These are phyloP conservation scores for Alnus glutinosa DNA, from an alignment of 306 rosid genomes.

Conservation along the genomic window DNA sequence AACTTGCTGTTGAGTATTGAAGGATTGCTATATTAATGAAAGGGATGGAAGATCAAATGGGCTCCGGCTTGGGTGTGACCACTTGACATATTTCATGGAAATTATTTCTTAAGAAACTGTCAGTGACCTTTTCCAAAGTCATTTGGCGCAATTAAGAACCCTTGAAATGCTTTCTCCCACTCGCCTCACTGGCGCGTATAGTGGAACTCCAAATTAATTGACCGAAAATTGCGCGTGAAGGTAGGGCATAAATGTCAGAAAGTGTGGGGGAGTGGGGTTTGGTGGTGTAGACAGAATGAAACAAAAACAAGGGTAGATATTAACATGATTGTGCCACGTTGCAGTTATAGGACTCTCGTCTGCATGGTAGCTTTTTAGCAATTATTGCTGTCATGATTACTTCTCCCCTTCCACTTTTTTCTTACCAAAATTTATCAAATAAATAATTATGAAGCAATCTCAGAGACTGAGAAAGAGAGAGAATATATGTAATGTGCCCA, in stretches of 20 bases:
- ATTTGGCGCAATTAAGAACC: constrained; percentile 19
- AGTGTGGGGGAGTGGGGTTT: background rate
- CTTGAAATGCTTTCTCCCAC: background rate
- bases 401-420: background rate
- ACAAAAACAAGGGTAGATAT: background rate
- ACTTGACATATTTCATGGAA: background rate
- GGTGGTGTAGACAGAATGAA: background rate
- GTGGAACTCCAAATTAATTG: background rate
- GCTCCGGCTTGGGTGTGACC: background rate
- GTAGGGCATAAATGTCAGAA: background rate
- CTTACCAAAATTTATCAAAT: background rate
- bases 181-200: background rate
- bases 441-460: too few relatives aligned
- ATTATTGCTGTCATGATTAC: constrained; percentile 38
- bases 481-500: background rate
- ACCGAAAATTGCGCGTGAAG: background rate
- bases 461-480: background rate
- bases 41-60: background rate
- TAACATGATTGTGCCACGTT: constrained; percentile 33
- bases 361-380: constrained; percentile 36
- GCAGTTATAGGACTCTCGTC: constrained; percentile 1
- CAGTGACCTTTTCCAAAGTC: constrained; percentile 16
- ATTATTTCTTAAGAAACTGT: constrained; percentile 1
- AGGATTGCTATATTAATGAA: background rate
- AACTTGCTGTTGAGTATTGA: background rate